These are phyloP conservation scores for Aspergillus jensenii DNA, from an alignment of 2,329 filamentous ascomycete species.

Conservation along the genomic window DNA sequence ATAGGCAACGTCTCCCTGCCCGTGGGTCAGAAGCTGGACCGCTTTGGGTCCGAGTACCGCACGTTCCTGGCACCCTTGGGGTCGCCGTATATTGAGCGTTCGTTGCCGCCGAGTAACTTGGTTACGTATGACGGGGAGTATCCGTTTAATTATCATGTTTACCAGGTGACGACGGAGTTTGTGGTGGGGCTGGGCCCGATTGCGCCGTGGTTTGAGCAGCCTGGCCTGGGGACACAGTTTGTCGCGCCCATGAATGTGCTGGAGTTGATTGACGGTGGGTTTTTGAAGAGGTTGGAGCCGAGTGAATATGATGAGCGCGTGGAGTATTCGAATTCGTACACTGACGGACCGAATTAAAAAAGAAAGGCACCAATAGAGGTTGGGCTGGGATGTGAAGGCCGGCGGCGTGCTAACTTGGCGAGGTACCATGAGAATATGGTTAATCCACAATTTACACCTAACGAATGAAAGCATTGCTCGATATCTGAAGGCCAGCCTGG, in stretches of 20 bases:
- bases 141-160: conserved; percentile 53
- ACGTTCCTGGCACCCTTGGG: conserved; percentile 45
- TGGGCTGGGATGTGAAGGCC: too few relatives aligned
- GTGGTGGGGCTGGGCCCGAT: conserved; percentile 47
- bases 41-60: conserved; percentile 50
- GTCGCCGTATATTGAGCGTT: conserved; percentile 49
- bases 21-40: conserved; percentile 47
- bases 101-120: conserved; percentile 50
- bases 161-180: conserved; percentile 44
- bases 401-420: too few relatives aligned
- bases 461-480: too few relatives aligned
- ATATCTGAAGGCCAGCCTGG: too few relatives aligned
- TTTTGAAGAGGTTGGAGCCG: conserved; percentile 5
- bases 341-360: conserved; percentile 4
- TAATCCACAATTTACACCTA: too few relatives aligned
- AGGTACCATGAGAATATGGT: too few relatives aligned
- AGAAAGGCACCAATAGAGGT: not conserved
- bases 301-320: conserved; percentile 8
- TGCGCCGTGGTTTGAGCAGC: conserved; percentile 53
- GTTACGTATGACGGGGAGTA: conserved; percentile 37
- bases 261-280: conserved; percentile 32
- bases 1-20: conserved; percentile 42
- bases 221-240: conserved; percentile 47
- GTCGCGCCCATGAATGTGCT: conserved; percentile 28
- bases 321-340: conserved; percentile 12